These are phyloP conservation scores for Fennellomyces sp. DNA, from an alignment of 371 early-diverging fungal genomes.

Conservation along the genomic window DNA sequence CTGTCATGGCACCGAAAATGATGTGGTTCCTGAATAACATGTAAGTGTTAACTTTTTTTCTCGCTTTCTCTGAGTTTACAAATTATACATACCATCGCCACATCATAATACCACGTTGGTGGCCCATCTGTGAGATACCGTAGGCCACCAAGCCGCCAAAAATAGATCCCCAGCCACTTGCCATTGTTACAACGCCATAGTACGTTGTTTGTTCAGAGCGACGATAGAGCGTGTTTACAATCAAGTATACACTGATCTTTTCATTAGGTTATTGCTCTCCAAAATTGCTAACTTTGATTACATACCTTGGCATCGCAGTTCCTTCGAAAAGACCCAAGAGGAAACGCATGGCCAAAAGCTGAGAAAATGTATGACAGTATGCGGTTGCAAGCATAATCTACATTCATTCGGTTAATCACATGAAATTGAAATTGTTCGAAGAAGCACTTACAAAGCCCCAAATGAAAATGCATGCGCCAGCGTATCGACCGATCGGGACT, in stretches of 20 bases:
- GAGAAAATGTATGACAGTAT: constrained; percentile 22
- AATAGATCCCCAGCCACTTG: constrained; percentile 25
- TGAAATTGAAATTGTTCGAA: neutral
- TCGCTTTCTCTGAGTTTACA: constrained; percentile 3
- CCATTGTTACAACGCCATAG: constrained; percentile 22
- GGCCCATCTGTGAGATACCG: constrained; percentile 11
- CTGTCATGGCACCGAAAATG: constrained; percentile 19
- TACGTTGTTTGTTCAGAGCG: constrained; percentile 9
- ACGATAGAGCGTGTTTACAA: constrained; percentile 21
- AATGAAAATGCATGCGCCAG: constrained; percentile 14
- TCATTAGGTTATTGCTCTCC: neutral
- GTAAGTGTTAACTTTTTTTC: neutral
- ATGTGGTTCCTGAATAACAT: constrained; percentile 13
- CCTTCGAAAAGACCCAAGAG: constrained; percentile 30
- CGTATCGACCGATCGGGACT: constrained; percentile 26
- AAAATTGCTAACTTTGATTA: neutral
- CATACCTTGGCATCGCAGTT: constrained; percentile 21
- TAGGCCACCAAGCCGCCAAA: constrained; percentile 22
- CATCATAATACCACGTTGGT: constrained; percentile 10
- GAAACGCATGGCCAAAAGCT: constrained; percentile 25
- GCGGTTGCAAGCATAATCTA: constrained; percentile 22
- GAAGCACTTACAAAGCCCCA: constrained; percentile 12
- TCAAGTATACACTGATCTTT: constrained; percentile 19
- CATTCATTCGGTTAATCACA: no score
- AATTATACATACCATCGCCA: constrained; percentile 19